Evolutionary conservation across 2,329 filamentous ascomycete genomes (phyloP).

Genomic region (Calonectria hongkongensis): DNA sequence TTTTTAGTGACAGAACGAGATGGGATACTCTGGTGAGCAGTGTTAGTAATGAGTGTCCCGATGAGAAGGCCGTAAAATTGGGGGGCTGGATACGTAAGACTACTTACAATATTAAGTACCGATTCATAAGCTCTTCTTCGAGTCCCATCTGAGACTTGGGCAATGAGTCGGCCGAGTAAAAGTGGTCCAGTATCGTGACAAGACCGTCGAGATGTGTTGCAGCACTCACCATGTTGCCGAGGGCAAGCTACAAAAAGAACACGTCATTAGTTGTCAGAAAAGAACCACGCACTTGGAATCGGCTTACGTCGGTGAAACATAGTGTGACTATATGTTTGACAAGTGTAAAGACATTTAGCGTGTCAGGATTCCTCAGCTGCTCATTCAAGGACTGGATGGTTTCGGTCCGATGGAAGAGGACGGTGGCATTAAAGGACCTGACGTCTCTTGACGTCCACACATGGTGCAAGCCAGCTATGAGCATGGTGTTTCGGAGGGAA

Average conservation of each 20-base stretch:
- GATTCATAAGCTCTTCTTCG: conserved; percentile 12
- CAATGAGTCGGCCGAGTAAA: not conserved
- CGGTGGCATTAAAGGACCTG: not conserved
- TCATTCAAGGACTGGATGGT: conserved; percentile 10
- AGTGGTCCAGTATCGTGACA: conserved; percentile 10
- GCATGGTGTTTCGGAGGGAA: conserved; percentile 9
- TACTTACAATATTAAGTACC: not conserved
- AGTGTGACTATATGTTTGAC: conserved; percentile 7
- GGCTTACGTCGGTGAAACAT: conserved; percentile 3
- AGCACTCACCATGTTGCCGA: not conserved
- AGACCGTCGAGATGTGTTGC: conserved; percentile 6
- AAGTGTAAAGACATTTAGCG: not conserved
- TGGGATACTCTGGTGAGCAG: not conserved
- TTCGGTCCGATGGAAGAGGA: conserved; percentile 9
- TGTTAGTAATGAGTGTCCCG: not conserved
- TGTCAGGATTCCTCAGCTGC: not conserved
- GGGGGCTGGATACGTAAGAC: not conserved
- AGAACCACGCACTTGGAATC: no score
- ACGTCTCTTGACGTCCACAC: not conserved
- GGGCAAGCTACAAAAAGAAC: not conserved
- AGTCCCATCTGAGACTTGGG: not conserved
- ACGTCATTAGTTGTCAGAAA: not conserved
- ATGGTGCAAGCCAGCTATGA: conserved; percentile 6
- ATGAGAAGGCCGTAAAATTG: no score
- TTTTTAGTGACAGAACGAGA: conserved; percentile 3